Conservation (phyloP, 176 grass and related monocot genomes). For the Poa pratensis region DNA sequence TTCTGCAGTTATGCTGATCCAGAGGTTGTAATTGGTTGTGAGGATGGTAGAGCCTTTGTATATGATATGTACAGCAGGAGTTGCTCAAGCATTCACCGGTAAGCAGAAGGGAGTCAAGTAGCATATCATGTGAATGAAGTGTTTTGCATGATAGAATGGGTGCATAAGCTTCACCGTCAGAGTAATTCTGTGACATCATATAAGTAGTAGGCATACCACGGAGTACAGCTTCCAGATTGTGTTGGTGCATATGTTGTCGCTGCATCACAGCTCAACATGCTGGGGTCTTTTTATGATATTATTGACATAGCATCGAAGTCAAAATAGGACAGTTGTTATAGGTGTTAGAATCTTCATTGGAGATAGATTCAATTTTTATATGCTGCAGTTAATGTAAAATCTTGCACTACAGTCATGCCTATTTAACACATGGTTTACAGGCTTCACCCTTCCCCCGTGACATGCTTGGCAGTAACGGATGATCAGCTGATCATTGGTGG, state of each 20-base stretch:
- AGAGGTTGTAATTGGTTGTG: slow-evolving; percentile 92
- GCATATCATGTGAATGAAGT: slow-evolving; percentile 8
- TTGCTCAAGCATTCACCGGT: slow-evolving; percentile 84
- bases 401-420: slow-evolving; percentile 23
- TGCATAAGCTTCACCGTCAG: slow-evolving; percentile 13
- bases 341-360: slow-evolving; percentile 8
- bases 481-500: slow-evolving; percentile 85
- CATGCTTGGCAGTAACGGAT: slow-evolving; percentile 78
- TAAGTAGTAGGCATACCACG: not conserved
- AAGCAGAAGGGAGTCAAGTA: slow-evolving; percentile 8
- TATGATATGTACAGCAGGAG: slow-evolving; percentile 97
- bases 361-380: not conserved
- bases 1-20: slow-evolving; percentile 74
- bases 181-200: not conserved
- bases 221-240: slow-evolving; percentile 14
- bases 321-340: slow-evolving; percentile 7
- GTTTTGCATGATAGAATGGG: not conserved
- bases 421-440: slow-evolving; percentile 50
- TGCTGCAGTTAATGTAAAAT: not conserved
- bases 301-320: not conserved
- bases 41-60: slow-evolving; percentile 85
- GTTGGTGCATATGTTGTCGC: not conserved
- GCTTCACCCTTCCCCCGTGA: slow-evolving; percentile 81
- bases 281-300: not conserved
- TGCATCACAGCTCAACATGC: not conserved